Evolutionary conservation across 164 flowering plant genomes (phyloP), one percentile per base, ranked within the genome.

Genomic region (Magnolia changhungtana): DNA sequence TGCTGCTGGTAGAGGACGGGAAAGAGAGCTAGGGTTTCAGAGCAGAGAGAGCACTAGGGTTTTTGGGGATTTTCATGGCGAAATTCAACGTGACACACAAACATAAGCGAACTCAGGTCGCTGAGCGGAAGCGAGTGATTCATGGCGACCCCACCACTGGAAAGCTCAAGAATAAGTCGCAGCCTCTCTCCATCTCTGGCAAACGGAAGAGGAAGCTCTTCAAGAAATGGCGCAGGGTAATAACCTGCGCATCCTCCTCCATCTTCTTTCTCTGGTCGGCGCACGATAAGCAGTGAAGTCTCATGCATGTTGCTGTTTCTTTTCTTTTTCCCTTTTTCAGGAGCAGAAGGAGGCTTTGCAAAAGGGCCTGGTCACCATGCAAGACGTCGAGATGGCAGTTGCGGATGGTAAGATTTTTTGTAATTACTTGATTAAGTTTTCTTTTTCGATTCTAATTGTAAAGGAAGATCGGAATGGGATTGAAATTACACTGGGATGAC

Each of bases 161-260:
- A 2, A 96, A 90, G 84, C 92, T 96, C 63, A 91, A 86, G 84
- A 78, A 51, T 78, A 91, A 77, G 79, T 72, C 87, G 1, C 92
- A 87, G 51, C 81, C 86, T 0, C 29, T 69, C 67, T 75, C 95
- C 18, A 67, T 92, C 78, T 94, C 99, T 51, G 96, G 98, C 79
- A 96, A 96, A 83, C 95, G 98, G 75, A 84, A 92, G 85, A 88
- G 90, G 74, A 96, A 96, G 91, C 88, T 91, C 78, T 76, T 91
- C 72, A 92, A 90, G 72, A 89, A 92, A 85, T 91, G 92, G 92
- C 91, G 96, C 80, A 76, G 90, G 81, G 98, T 93, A 49, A 63
- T 65, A 75, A 75, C 21, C 76, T 67, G 52, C 8, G 18, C 16
- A 58, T 16, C 18, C 16, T 19, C 18, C 10, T 37, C 8, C 9